These are phyloP conservation scores for Plectranthus barbatus DNA, from an alignment of 257 asterid genomes.

Conservation along the genomic window DNA sequence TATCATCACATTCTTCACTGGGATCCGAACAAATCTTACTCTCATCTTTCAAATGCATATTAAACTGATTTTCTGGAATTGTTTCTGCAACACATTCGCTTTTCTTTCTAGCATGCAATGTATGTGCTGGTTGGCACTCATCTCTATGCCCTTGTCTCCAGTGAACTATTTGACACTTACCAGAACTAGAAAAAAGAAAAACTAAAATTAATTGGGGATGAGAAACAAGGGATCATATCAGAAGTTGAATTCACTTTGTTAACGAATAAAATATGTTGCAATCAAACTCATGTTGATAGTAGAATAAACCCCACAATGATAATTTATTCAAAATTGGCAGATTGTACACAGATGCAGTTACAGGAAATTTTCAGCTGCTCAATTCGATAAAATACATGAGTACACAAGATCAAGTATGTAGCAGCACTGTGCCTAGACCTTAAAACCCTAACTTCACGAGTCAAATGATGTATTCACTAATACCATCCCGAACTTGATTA, in stretches of 20 bases:
- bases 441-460: neutral
- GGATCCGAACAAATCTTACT: conserved; percentile 9
- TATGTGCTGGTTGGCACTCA: conserved; percentile 50
- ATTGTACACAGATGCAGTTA: neutral
- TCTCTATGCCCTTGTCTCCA: conserved; percentile 96
- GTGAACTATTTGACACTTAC: conserved; percentile 92
- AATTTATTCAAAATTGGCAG: conserved; percentile 4
- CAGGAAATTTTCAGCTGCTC: neutral
- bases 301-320: neutral
- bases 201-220: conserved; percentile 2
- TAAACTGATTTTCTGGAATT: conserved; percentile 18
- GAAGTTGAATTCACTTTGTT: neutral
- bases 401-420: neutral
- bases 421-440: neutral
- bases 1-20: conserved; percentile 12
- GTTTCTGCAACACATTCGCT: conserved; percentile 15
- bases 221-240: neutral
- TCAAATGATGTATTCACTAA: neutral
- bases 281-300: neutral
- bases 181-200: conserved; percentile 48
- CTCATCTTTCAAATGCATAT: conserved; percentile 18
- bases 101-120: conserved; percentile 25
- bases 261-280: neutral
- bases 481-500: neutral
- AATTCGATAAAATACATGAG: neutral